Base-by-base conservation (phyloP, 192 early-diverging fungal species). In the Linnemannia exigua region DNA sequence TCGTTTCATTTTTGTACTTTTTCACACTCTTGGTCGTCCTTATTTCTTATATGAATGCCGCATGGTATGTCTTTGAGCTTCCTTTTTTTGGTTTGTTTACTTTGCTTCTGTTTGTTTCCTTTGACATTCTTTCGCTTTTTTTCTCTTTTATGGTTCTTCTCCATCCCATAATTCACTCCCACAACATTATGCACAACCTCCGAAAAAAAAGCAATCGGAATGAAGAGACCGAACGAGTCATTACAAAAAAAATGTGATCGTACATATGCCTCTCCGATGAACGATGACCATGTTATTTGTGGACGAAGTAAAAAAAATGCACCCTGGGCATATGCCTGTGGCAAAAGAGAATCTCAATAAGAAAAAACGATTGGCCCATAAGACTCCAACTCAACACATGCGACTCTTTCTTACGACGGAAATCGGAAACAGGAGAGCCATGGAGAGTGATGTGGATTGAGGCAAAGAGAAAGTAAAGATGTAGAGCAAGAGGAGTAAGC, bases 261-360 rank as follows among this genome's bases (percentile, higher is more conserved):
- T 63, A 25, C 58, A 63, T 61, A 12, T 31, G 28, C 11, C 58
- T 28, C 28, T 25, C 8, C 25, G n/a, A n/a, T n/a, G n/a, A n/a
- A n/a, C 58, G 58, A 61, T 63, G 58, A 28, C 25, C 28, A 63
- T 63, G 28, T 3, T 63, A 25, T 25, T 28, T 63, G 12, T 63
- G 16, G 33, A 70, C 35, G 20, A 70, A 35, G 35, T 20, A 16
- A n/a, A 70, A 38, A 2, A 41, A 70, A 41, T 70, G 38, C 9
- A 22, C 38, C 68, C 68, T 70, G 68, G 38, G 14, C 68, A 70
- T 70, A 36, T 70, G 38, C 68, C 38, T 70, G 19, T n/a, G 20
- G 37, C 68, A 70, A 41, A 36, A 36, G 1, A 7, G 17, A 70
- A 69, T n/a, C n/a, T n/a, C n/a, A n/a, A n/a, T n/a, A 25, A n/a